phyloP scores from a whole-genome alignment of 2,329 filamentous ascomycete species.

The Aspergillus sp. region DNA sequence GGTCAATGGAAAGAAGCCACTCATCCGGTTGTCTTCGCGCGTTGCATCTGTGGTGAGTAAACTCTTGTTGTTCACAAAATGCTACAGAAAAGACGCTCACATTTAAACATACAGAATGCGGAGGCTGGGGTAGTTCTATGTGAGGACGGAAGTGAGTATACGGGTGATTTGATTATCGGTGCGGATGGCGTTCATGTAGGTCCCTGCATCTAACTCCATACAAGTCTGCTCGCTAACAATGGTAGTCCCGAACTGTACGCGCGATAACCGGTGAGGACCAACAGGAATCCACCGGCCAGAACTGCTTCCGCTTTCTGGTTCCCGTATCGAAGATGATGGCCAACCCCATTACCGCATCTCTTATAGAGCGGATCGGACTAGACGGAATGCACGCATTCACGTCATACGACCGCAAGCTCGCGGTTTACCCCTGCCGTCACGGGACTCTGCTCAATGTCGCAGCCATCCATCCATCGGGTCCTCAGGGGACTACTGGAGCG shows the following conservation, averaged over 20 bases:
- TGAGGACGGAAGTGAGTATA: constrained; percentile 21
- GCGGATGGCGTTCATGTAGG: constrained; percentile 34
- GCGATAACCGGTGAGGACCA: constrained; percentile 9
- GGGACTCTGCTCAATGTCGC: constrained; percentile 11
- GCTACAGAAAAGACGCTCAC: no score
- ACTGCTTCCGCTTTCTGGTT: constrained; percentile 34
- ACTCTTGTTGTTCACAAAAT: background rate
- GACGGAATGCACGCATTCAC: constrained; percentile 10
- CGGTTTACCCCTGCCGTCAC: constrained; percentile 19
- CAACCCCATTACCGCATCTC: constrained; percentile 23
- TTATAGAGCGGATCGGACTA: constrained; percentile 16
- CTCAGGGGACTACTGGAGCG: background rate
- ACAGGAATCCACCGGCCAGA: constrained; percentile 20
- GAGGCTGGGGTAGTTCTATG: constrained; percentile 20
- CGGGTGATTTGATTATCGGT: constrained; percentile 35
- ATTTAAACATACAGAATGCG: constrained; percentile 8
- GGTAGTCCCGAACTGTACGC: constrained; percentile 19
- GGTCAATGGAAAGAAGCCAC: constrained; percentile 14
- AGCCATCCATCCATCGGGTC: constrained; percentile 6
- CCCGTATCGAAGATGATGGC: constrained; percentile 20
- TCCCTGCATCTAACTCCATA: background rate
- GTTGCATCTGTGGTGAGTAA: constrained; percentile 20
- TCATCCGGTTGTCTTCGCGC: constrained; percentile 8
- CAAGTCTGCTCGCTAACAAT: constrained; percentile 15
- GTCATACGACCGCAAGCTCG: constrained; percentile 13